Conservation (phyloP, 768 basidiomycete genomes). For the Lactifluus volemus region DNA sequence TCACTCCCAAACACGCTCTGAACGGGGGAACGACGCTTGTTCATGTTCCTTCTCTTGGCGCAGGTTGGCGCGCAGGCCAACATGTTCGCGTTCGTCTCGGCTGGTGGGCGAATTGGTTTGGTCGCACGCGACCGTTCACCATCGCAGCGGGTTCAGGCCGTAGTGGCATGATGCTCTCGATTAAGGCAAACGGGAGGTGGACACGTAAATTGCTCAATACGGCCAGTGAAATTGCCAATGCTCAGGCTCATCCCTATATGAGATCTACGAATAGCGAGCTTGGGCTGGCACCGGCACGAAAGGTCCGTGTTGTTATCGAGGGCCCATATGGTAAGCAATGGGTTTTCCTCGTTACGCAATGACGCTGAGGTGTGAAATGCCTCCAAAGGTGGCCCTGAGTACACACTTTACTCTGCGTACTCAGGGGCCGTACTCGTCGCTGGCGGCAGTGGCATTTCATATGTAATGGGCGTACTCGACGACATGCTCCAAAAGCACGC, state of each 20-base stretch:
- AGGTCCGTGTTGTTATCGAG: slow-evolving; percentile 38
- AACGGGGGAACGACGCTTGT: slow-evolving; percentile 34
- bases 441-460: slow-evolving; percentile 56
- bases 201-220: slow-evolving; percentile 36
- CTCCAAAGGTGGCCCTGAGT: slow-evolving; percentile 33
- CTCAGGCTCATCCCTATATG: slow-evolving; percentile 24
- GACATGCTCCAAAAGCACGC: slow-evolving; percentile 40
- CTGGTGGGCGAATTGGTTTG: slow-evolving; percentile 22
- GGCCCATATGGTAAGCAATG: slow-evolving; percentile 42
- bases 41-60: slow-evolving; percentile 35
- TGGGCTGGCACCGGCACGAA: slow-evolving; percentile 6
- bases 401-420: slow-evolving; percentile 41
- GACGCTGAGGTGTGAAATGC: slow-evolving; percentile 18
- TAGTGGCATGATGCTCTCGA: slow-evolving; percentile 41
- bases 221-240: slow-evolving; percentile 31
- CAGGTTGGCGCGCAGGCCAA: slow-evolving; percentile 53
- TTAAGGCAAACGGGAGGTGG: slow-evolving; percentile 45
- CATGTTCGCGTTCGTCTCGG: slow-evolving; percentile 44
- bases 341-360: not conserved
- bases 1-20: slow-evolving; percentile 39
- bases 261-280: slow-evolving; percentile 10
- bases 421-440: slow-evolving; percentile 47
- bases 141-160: slow-evolving; percentile 36
- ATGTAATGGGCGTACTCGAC: slow-evolving; percentile 40
- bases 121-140: slow-evolving; percentile 30